Percentiles rank a stretch among this genome's conserved stretches.
Conservation (phyloP, 768 basidiomycete species). For the Filobasidium wieringae region DNA sequence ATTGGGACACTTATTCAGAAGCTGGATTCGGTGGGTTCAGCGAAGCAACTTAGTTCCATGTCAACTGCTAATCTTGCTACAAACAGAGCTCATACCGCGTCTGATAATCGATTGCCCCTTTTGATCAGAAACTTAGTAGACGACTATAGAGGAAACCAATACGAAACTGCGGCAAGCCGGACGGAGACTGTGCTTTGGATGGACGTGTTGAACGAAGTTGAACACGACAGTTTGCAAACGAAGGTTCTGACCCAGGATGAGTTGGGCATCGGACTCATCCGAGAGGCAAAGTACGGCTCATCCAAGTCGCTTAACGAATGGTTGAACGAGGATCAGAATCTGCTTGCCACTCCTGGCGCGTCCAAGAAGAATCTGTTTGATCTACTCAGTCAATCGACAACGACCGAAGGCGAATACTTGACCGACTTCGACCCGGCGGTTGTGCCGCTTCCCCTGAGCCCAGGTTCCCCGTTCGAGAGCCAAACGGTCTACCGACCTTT, state of each 20-base stretch:
- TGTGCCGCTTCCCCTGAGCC: background rate
- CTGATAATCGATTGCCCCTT: background rate
- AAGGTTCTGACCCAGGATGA: background rate
- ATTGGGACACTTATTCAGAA: background rate
- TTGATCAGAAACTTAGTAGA: background rate
- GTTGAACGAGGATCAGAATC: background rate
- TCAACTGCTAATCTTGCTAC: background rate
- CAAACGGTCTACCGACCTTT: background rate
- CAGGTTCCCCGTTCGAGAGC: background rate
- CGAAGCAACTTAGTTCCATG: background rate
- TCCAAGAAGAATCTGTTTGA: background rate
- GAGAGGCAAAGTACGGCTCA: background rate
- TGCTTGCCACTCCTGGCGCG: background rate
- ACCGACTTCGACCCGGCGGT: background rate
- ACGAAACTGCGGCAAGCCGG: background rate
- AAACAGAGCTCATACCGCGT: background rate
- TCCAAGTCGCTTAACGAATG: background rate
- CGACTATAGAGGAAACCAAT: background rate
- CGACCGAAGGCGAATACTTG: background rate
- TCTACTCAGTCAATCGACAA: background rate
- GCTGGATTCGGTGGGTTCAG: background rate
- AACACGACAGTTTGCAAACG: background rate
- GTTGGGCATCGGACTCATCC: background rate
- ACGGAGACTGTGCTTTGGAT: background rate
- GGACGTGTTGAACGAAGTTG: background rate